Evolutionary conservation across 2,329 filamentous ascomycete genomes (phyloP), one percentile per base, ranked within the genome.

Genomic region (Epichloe scottii): DNA sequence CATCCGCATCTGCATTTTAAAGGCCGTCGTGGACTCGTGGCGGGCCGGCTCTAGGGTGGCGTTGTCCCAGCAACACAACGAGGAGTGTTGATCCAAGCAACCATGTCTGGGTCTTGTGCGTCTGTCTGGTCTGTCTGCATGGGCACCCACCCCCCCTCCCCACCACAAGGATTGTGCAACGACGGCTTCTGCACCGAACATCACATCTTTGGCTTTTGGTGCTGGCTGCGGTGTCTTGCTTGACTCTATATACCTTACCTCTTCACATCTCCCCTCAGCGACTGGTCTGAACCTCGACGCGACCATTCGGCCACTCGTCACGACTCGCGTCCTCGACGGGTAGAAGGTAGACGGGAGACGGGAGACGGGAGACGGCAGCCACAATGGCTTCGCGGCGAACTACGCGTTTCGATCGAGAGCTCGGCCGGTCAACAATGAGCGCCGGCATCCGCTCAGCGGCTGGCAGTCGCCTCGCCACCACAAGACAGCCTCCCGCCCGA

Each of bases 391-490:
- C 53, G 26, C 50, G 53, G 52, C 53, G 53, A 37, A 52, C 38
- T 7, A 54, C 53, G 48, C 53, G 53, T 44, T 54, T 43, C 26
- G 53, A 54, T 35, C 53, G 53, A 44, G 53, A 54, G 47, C 43
- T 54, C 4, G 46, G 34, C 33, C 50, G 53, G 26, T 48, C 53
- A 38, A 37, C 53, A 37, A 52, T 54, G 43, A 49, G 35, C 39
- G 14, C 35, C 21, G 39, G 44, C 23, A 21, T 50, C 37, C 53
- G 50, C 33, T 33, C 47, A 5, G 44, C 35, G 4, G 44, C 47
- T 33, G 51, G 47, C 17, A 52, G 50, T 39, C 47, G 53, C 34
- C 39, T 39, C 35, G 51, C 33, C 15, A 17, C 46, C n/a, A 35
- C 39, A 6, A 50, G 51, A 42, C 50, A 50, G 38, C 38, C 51